phyloP scores from a whole-genome alignment of 352 stramenopile genomes.

The Phytophthora cajani region DNA sequence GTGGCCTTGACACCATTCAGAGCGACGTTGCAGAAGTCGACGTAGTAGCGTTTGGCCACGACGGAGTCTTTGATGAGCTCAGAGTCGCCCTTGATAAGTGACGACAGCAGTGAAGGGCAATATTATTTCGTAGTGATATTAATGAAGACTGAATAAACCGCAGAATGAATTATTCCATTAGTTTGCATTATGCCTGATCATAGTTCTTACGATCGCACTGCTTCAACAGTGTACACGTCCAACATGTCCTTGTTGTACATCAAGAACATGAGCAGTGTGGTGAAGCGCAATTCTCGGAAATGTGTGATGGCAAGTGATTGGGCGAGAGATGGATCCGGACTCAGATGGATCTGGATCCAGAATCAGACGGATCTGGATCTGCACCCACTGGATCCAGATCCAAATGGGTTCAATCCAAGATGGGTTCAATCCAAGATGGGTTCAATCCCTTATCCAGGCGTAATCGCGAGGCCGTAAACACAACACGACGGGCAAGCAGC shows the following conservation, averaged over 20 bases:
- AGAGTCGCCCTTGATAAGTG: conserved; percentile 26
- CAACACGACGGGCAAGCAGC: no score
- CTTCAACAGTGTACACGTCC: conserved; percentile 19
- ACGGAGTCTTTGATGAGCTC: no score
- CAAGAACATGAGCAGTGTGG: conserved; percentile 9
- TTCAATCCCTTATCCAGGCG: no score
- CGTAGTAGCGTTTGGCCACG: conserved; percentile 46
- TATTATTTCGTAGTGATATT: background rate
- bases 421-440: no score
- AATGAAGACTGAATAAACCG: background rate
- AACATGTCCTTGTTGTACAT: conserved; percentile 18
- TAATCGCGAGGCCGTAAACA: no score
- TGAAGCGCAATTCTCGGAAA: no score
- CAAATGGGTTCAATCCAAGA: no score
- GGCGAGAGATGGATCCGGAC: no score
- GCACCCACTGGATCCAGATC: no score
- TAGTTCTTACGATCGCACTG: conserved; percentile 5
- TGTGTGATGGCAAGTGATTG: no score
- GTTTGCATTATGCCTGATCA: background rate
- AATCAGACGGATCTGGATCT: no score
- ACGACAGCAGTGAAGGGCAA: background rate
- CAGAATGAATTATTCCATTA: background rate
- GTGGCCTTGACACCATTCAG: conserved; percentile 24
- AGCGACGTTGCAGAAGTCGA: conserved; percentile 54
- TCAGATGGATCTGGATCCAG: no score